Conservation (phyloP, 2,329 filamentous ascomycete species). For the Colletotrichum caudatum region DNA sequence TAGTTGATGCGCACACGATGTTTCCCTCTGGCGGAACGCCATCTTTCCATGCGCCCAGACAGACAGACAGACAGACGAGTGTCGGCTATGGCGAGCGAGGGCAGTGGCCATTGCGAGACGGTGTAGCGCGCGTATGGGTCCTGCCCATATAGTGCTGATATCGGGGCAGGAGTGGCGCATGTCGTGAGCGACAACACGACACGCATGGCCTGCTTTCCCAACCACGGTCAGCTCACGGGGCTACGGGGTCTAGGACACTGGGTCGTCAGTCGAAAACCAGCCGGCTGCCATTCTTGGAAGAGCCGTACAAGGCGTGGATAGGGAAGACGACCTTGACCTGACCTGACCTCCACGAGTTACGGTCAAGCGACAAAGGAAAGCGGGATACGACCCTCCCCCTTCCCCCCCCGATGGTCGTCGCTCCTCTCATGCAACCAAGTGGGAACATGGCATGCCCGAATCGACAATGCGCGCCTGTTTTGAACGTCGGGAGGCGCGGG, state of each 20-base stretch:
- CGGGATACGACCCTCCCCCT: conserved; percentile 23
- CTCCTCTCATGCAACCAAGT: conserved; percentile 26
- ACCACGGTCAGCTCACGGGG: conserved; percentile 20
- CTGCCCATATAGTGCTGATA: conserved; percentile 22
- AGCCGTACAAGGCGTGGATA: neutral
- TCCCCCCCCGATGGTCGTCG: neutral
- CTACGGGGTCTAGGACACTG: neutral
- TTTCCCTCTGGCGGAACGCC: neutral
- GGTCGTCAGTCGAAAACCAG: neutral
- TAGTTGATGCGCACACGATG: conserved; percentile 34
- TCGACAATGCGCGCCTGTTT: conserved; percentile 33
- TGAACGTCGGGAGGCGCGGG: neutral
- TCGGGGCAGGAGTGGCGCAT: neutral
- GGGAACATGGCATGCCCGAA: conserved; percentile 11
- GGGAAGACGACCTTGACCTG: conserved; percentile 9
- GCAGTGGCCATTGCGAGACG: conserved; percentile 17
- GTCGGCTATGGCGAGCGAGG: conserved; percentile 1
- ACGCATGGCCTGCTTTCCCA: neutral
- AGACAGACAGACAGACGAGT: neutral
- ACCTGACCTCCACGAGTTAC: neutral
- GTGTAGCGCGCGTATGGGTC: conserved; percentile 9
- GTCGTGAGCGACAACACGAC: conserved; percentile 3
- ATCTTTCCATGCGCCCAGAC: neutral
- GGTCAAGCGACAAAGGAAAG: conserved; percentile 30
- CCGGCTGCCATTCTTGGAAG: neutral